Evolutionary conservation across 768 basidiomycete species (phyloP).

Genomic region (Postia placenta): DNA sequence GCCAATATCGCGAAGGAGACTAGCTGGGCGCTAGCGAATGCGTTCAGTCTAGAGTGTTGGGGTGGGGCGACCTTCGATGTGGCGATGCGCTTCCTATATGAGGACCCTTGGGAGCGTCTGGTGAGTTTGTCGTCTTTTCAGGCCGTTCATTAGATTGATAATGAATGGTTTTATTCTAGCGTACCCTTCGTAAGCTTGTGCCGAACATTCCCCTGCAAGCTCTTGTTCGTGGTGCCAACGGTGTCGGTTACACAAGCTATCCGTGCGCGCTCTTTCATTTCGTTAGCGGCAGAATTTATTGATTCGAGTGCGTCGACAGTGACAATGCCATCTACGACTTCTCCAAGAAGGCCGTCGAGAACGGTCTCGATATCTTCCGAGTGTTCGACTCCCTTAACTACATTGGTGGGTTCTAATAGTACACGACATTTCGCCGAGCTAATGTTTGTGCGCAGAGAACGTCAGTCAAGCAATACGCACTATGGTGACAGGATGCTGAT

Average conservation of each 20-base stretch:
- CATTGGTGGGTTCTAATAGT: conserved; percentile 56
- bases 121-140: too few species aligned
- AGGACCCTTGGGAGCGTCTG: conserved; percentile 98
- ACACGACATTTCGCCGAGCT: neutral
- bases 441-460: conserved; percentile 47
- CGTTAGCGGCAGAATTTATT: neutral
- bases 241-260: conserved; percentile 98
- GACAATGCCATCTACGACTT: conserved; percentile 99
- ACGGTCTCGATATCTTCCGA: conserved; percentile 98
- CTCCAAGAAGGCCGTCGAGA: conserved; percentile 99
- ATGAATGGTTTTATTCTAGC: conserved; percentile 34
- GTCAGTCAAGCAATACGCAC: conserved; percentile 33
- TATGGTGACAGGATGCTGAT: conserved; percentile 7
- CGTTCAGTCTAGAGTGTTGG: conserved; percentile 98
- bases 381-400: conserved; percentile 99
- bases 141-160: neutral
- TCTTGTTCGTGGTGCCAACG: conserved; percentile 96
- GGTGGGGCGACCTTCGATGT: conserved; percentile 99
- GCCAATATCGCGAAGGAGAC: conserved; percentile 98
- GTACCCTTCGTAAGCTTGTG: conserved; percentile 89
- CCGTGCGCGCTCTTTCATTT: conserved; percentile 50
- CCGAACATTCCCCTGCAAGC: conserved; percentile 99
- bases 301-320: conserved; percentile 29
- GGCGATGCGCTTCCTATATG: conserved; percentile 98
- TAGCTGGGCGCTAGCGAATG: conserved; percentile 88